Evolutionary conservation across 1,284 basidiomycete genomes (phyloP).

Genomic region (Sphagnurus paluster): DNA sequence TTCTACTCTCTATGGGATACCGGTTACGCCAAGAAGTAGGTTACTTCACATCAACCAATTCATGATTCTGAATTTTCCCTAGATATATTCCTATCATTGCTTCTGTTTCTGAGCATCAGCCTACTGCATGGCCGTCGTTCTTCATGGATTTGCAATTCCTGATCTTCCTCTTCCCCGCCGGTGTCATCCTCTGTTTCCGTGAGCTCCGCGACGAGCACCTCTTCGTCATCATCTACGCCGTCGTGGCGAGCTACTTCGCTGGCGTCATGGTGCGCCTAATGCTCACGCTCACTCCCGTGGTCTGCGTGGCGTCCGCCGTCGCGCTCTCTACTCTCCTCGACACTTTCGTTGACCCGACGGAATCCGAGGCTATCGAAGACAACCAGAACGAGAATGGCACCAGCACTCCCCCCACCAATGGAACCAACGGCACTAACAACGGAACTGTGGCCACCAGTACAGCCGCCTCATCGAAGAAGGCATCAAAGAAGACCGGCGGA

Average conservation of each 20-base stretch:
- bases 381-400: conserved; percentile 28
- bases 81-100: conserved; percentile 98
- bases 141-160: conserved; percentile 99
- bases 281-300: conserved; percentile 90
- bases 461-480: conserved; percentile 26
- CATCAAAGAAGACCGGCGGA: conserved; percentile 51
- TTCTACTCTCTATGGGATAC: conserved; percentile 99
- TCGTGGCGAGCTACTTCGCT: conserved; percentile 97
- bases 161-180: conserved; percentile 97
- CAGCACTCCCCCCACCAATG: conserved; percentile 15
- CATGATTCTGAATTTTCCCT: conserved; percentile 16
- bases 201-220: conserved; percentile 96
- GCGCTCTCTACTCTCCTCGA: conserved; percentile 89
- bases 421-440: conserved; percentile 23
- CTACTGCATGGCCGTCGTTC: conserved; percentile 99
- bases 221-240: conserved; percentile 98
- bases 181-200: conserved; percentile 92
- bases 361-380: conserved; percentile 52
- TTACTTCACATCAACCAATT: conserved; percentile 13
- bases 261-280: conserved; percentile 99
- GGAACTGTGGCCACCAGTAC: conserved; percentile 27
- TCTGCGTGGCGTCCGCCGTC: conserved; percentile 90
- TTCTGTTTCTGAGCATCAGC: conserved; percentile 99
- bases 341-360: conserved; percentile 79
- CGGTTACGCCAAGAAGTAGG: conserved; percentile 94